Evolutionary conservation across 192 early-diverging fungal genomes (phyloP).

Genomic region (Spinellus fusiger): DNA sequence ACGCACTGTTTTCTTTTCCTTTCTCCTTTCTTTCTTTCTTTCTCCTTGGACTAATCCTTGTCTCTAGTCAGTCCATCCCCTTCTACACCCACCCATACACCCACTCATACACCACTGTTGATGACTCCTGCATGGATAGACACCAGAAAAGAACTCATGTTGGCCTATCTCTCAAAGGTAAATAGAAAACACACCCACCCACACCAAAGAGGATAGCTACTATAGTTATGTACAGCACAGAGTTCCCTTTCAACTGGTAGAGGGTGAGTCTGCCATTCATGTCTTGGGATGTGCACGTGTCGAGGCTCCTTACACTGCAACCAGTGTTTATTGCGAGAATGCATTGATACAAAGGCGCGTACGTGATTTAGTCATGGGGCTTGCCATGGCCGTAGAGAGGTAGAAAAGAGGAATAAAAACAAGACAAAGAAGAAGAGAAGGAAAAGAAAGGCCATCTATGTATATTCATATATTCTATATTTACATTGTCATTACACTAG

Average conservation of each 20-base stretch:
- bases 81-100: no score
- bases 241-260: constrained; percentile 32
- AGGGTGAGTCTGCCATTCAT: constrained; percentile 32
- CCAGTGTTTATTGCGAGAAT: constrained; percentile 38
- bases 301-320: constrained; percentile 36
- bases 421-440: not conserved
- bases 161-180: constrained; percentile 6
- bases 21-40: not conserved
- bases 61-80: no score
- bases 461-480: not conserved
- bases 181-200: not conserved
- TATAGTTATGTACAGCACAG: constrained; percentile 28
- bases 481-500: no score
- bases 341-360: constrained; percentile 38
- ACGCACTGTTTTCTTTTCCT: not conserved
- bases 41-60: not conserved
- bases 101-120: not conserved
- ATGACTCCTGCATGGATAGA: not conserved
- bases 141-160: not conserved
- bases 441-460: not conserved
- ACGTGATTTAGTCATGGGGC: constrained; percentile 33
- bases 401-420: not conserved
- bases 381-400: constrained; percentile 5
- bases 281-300: constrained; percentile 37
- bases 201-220: not conserved